Percentiles rank a stretch among this genome's conserved stretches.
Conservation (phyloP, 1,284 basidiomycete genomes). For the Austropuccinia psidii region DNA sequence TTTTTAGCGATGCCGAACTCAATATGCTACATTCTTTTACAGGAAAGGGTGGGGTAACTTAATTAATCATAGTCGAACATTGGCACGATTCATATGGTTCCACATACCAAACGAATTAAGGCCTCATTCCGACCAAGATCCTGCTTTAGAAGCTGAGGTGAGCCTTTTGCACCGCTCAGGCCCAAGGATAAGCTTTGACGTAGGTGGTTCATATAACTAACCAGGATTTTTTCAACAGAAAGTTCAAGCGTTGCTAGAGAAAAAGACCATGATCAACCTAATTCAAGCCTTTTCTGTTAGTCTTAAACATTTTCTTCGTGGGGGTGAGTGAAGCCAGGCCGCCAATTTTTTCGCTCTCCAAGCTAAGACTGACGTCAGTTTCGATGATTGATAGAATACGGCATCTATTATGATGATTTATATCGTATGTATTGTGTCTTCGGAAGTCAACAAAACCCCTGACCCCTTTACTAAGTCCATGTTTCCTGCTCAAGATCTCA, state of each 20-base stretch:
- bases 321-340: neutral
- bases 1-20: neutral
- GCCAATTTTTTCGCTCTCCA: neutral
- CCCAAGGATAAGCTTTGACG: too few species aligned
- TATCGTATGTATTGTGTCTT: neutral
- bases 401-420: conserved; percentile 28
- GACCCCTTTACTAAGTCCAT: neutral
- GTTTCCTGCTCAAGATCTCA: neutral
- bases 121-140: conserved; percentile 3
- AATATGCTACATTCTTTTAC: neutral
- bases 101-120: conserved; percentile 14
- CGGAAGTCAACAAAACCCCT: neutral
- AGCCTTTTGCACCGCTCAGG: neutral
- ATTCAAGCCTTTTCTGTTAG: conserved; percentile 29
- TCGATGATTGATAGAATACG: neutral
- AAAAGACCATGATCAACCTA: conserved; percentile 27
- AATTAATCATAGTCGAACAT: conserved; percentile 26
- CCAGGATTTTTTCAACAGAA: neutral
- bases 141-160: conserved; percentile 10
- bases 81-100: conserved; percentile 27
- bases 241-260: too few species aligned
- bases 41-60: conserved; percentile 32
- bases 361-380: neutral
- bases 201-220: too few species aligned
- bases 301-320: conserved; percentile 26